These are phyloP conservation scores for Ceratocystis colombiana DNA, from an alignment of 2,329 filamentous ascomycete species.

Conservation along the genomic window DNA sequence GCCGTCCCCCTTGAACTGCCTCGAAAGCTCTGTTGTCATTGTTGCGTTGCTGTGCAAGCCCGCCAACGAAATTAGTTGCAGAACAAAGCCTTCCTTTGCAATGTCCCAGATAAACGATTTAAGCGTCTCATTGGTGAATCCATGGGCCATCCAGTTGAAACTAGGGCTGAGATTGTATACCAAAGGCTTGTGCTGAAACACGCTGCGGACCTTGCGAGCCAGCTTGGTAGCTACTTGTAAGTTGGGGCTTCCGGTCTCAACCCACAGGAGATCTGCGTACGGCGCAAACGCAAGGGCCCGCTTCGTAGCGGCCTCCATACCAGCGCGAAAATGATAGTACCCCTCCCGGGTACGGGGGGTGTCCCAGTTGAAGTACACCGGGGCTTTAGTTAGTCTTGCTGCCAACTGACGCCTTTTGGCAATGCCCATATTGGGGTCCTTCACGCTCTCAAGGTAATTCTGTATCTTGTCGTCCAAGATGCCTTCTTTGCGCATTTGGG, in stretches of 20 bases:
- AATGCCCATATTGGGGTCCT: conserved; percentile 66
- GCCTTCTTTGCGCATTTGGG: conserved; percentile 59
- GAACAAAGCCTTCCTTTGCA: conserved; percentile 69
- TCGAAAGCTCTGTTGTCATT: conserved; percentile 62
- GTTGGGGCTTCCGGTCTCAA: conserved; percentile 84
- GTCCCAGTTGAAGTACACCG: conserved; percentile 80
- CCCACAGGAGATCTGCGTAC: conserved; percentile 91
- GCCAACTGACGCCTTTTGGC: conserved; percentile 66
- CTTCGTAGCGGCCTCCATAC: conserved; percentile 80
- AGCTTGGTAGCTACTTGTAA: conserved; percentile 68
- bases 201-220: conserved; percentile 60
- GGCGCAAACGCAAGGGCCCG: conserved; percentile 84
- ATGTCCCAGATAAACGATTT: conserved; percentile 96
- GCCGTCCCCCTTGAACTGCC: conserved; percentile 75
- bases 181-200: conserved; percentile 69
- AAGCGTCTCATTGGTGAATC: conserved; percentile 71
- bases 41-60: conserved; percentile 57
- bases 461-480: conserved; percentile 54
- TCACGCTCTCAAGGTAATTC: conserved; percentile 54
- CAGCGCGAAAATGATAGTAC: conserved; percentile 80
- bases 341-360: conserved; percentile 87
- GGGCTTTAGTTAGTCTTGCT: conserved; percentile 52
- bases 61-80: conserved; percentile 58
- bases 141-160: conserved; percentile 98
- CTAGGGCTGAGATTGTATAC: conserved; percentile 95